phyloP scores from a whole-genome alignment of 75 land plant genomes.

The Sequoiadendron giganteum region DNA sequence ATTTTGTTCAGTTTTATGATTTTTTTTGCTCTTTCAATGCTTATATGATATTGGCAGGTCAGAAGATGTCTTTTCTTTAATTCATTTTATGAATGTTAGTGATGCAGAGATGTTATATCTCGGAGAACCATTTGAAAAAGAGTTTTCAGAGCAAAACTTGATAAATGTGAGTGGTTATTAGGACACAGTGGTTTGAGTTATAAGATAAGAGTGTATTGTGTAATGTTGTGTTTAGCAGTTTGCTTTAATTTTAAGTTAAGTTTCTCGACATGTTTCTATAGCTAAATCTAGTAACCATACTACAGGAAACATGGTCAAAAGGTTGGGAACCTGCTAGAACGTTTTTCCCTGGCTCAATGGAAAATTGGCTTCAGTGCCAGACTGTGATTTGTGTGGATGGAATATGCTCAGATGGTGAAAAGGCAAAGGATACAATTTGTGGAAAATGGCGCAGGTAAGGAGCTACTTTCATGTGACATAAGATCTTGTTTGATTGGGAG shows the following conservation, averaged over 20 bases:
- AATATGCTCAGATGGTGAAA: neutral
- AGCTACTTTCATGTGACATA: neutral
- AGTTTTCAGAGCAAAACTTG: neutral
- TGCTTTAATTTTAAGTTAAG: neutral
- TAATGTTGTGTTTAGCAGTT: neutral
- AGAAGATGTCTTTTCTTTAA: neutral
- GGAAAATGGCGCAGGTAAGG: constrained; percentile 7
- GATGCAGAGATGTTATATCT: constrained; percentile 7
- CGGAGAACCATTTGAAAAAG: constrained; percentile 3
- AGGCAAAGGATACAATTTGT: neutral
- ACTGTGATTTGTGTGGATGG: neutral
- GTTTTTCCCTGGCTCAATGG: neutral
- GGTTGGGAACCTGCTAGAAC: constrained; percentile 1
- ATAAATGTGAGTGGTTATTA: constrained; percentile 6
- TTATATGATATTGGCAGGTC: neutral
- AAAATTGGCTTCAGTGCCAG: constrained; percentile 7
- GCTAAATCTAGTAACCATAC: neutral
- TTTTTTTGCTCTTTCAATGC: neutral
- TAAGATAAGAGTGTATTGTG: neutral
- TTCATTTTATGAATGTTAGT: constrained; percentile 13
- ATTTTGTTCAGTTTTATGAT: neutral
- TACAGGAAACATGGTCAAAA: neutral
- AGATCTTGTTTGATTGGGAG: neutral
- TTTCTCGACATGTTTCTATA: neutral
- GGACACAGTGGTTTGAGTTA: neutral